These are phyloP conservation scores for Nemania sp. DNA, from an alignment of 2,329 filamentous ascomycete species.

Conservation along the genomic window DNA sequence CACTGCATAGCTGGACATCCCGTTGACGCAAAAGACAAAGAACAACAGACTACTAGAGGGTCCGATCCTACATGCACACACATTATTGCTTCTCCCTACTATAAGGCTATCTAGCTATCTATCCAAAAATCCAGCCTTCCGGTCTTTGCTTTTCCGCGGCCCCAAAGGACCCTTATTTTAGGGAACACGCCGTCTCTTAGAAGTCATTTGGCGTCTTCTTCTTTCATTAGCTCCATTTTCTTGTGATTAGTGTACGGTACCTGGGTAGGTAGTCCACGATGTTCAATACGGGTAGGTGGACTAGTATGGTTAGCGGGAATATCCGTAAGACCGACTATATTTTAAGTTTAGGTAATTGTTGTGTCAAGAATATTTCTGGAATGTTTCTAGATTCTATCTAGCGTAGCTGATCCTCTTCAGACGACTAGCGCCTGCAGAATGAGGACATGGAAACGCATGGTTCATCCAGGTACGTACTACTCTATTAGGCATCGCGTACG, in stretches of 20 bases:
- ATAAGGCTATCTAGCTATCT: background rate
- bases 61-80: background rate
- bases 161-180: conserved; percentile 22
- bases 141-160: background rate
- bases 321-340: conserved; percentile 18
- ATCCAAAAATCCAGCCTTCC: background rate
- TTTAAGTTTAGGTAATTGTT: conserved; percentile 12
- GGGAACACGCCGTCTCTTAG: background rate
- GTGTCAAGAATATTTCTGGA: conserved; percentile 32
- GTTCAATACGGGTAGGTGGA: background rate
- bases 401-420: background rate
- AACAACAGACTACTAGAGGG: background rate
- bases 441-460: conserved; percentile 5
- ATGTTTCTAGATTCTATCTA: conserved; percentile 30
- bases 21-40: background rate
- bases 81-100: no score
- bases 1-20: background rate
- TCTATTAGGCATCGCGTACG: background rate
- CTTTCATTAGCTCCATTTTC: background rate
- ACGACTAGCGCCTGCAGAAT: background rate
- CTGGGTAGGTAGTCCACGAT: background rate
- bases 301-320: conserved; percentile 32
- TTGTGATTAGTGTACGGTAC: conserved; percentile 8
- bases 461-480: background rate
- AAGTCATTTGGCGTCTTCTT: background rate